A percentile compares a stretch with the other conserved stretches of the same genome.
phyloP scores from a whole-genome alignment of 768 basidiomycete species.

The Auricularia cornea region DNA sequence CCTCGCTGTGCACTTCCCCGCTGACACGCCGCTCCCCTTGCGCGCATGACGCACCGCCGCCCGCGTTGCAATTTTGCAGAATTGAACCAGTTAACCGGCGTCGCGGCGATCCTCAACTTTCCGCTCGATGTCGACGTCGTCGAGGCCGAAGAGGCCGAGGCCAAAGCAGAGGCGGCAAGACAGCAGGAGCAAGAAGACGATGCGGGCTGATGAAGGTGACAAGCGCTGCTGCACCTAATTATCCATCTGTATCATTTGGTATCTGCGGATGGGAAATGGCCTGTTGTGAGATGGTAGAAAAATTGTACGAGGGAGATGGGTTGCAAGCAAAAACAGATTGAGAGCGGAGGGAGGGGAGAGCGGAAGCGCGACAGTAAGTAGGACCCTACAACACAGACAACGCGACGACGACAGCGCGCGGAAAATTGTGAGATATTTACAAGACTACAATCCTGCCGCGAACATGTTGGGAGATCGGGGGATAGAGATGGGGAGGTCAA shows the following conservation, averaged over 20 bases:
- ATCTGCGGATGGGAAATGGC: too few relatives aligned
- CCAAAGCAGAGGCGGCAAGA: slow-evolving; percentile 21
- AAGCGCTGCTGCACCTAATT: too few relatives aligned
- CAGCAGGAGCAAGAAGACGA: slow-evolving; percentile 1
- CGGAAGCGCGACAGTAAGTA: not conserved
- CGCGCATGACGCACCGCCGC: not conserved
- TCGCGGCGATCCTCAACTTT: slow-evolving; percentile 93
- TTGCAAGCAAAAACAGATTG: not conserved
- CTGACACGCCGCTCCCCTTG: not conserved
- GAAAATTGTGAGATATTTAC: not conserved
- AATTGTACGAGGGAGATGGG: not conserved
- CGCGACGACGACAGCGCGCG: not conserved
- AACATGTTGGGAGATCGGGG: not conserved
- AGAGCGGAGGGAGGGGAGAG: not conserved
- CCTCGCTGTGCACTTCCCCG: not conserved
- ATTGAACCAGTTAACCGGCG: slow-evolving; percentile 89
- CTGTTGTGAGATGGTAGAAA: not conserved
- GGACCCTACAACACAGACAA: not conserved
- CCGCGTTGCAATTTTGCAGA: slow-evolving; percentile 39
- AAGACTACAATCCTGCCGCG: not conserved
- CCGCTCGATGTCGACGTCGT: slow-evolving; percentile 94
- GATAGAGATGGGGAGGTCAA: not conserved
- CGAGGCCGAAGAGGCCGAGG: slow-evolving; percentile 83
- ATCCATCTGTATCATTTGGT: too few relatives aligned
- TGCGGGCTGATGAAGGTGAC: not conserved